Evolutionary conservation across 768 basidiomycete genomes (phyloP).

Genomic region (Candolleomyces efflorescens): DNA sequence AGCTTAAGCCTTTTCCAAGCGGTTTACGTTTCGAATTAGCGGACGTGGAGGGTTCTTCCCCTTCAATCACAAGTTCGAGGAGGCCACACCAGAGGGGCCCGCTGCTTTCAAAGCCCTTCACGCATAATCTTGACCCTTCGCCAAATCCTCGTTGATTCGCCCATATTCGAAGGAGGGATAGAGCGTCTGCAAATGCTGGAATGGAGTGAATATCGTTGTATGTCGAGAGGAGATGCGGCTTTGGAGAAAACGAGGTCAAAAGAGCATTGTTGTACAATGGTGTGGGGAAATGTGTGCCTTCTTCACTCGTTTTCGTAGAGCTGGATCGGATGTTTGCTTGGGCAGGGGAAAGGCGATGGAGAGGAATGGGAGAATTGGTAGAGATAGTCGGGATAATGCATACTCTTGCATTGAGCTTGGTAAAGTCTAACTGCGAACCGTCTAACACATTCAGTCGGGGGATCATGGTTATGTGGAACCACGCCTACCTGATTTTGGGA

Average conservation of each 20-base stretch:
- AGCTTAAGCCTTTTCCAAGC: conserved; percentile 78
- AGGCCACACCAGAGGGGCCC: conserved; percentile 69
- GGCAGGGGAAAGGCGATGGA: conserved; percentile 67
- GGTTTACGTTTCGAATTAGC: conserved; percentile 42
- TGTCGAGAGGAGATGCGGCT: conserved; percentile 48
- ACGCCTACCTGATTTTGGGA: conserved; percentile 46
- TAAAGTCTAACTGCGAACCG: conserved; percentile 50
- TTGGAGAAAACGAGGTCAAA: conserved; percentile 47
- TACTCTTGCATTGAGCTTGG: conserved; percentile 66
- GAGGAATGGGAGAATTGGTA: conserved; percentile 54
- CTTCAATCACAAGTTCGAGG: conserved; percentile 56
- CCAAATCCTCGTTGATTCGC: conserved; percentile 81
- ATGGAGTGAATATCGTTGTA: conserved; percentile 51
- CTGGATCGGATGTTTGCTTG: conserved; percentile 53
- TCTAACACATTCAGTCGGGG: conserved; percentile 33
- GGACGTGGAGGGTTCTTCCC: conserved; percentile 49
- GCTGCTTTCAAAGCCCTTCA: conserved; percentile 65
- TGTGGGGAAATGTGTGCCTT: conserved; percentile 42
- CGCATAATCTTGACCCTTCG: conserved; percentile 48
- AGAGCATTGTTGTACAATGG: conserved; percentile 80
- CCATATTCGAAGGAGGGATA: conserved; percentile 85
- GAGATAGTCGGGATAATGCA: conserved; percentile 71
- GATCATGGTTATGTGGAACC: conserved; percentile 18
- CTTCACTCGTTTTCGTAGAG: conserved; percentile 15
- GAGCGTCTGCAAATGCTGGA: conserved; percentile 67